These are phyloP conservation scores for Fusarium sp. DNA, from an alignment of 2,329 filamentous ascomycete genomes.

Conservation along the genomic window DNA sequence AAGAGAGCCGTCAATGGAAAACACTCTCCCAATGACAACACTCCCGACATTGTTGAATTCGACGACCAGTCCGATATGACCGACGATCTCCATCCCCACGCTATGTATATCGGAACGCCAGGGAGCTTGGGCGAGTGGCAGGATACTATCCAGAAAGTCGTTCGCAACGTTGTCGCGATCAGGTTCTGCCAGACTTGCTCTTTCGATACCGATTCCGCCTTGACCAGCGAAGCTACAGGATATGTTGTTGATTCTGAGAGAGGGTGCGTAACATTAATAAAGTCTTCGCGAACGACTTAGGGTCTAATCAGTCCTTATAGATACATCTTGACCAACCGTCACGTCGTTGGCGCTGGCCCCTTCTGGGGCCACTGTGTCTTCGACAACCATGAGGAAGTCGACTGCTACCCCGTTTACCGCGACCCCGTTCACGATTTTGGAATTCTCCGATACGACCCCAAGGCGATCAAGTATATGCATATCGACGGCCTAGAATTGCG, in stretches of 20 bases:
- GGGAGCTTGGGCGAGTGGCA: constrained; percentile 80
- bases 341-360: constrained; percentile 94
- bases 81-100: constrained; percentile 56
- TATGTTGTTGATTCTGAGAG: constrained; percentile 96
- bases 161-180: constrained; percentile 97
- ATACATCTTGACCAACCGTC: constrained; percentile 88
- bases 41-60: constrained; percentile 59
- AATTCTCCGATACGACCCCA: constrained; percentile 95
- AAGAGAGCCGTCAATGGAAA: constrained; percentile 62
- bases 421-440: constrained; percentile 99
- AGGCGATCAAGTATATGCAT: constrained; percentile 97
- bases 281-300: not conserved
- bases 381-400: constrained; percentile 97
- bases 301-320: constrained; percentile 49
- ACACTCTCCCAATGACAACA: constrained; percentile 64
- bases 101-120: constrained; percentile 56
- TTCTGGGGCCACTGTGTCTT: constrained; percentile 99
- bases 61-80: constrained; percentile 59
- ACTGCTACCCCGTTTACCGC: constrained; percentile 96
- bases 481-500: constrained; percentile 83
- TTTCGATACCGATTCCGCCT: constrained; percentile 95
- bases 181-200: constrained; percentile 98
- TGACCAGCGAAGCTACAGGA: constrained; percentile 95
- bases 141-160: constrained; percentile 92
- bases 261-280: constrained; percentile 68